Evolutionary conservation across 345 rosid species (phyloP).

Genomic region (Schrenkiella parvula): DNA sequence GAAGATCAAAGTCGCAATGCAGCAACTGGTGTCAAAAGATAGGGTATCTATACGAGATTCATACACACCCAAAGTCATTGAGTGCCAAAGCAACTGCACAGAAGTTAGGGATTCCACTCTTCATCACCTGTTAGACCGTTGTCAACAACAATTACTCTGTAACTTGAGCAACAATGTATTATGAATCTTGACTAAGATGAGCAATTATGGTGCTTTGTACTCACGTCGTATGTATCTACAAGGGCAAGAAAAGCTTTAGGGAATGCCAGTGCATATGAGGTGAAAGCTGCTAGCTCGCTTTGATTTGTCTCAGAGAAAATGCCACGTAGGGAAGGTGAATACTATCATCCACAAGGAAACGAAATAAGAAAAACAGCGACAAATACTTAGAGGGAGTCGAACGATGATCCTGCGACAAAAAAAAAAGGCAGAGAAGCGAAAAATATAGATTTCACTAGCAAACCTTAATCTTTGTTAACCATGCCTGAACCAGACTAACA

Average conservation of each 20-base stretch:
- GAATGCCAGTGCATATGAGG: conserved; percentile 93
- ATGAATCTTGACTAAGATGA: background rate
- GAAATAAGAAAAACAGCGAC: background rate
- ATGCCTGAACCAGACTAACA: conserved; percentile 66
- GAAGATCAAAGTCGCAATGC: background rate
- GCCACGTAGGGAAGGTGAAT: conserved; percentile 51
- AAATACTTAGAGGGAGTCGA: background rate
- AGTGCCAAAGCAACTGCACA: conserved; percentile 95
- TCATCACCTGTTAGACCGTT: conserved; percentile 56
- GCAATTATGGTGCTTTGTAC: conserved; percentile 24
- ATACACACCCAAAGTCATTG: conserved; percentile 73
- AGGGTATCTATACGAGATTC: conserved; percentile 5
- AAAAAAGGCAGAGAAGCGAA: background rate
- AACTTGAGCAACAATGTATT: background rate
- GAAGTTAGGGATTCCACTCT: conserved; percentile 93
- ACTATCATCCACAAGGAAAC: conserved; percentile 34
- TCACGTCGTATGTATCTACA: conserved; percentile 90
- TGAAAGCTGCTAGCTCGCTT: conserved; percentile 92
- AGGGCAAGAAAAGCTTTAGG: conserved; percentile 84
- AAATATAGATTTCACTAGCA: background rate
- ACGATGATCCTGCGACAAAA: background rate
- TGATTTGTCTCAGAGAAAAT: conserved; percentile 86
- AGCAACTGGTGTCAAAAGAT: background rate
- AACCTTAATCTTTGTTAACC: conserved; percentile 87
- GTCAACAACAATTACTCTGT: conserved; percentile 11